Conservation (phyloP, 495 filamentous ascomycete genomes). For the Trichoderma virens region DNA sequence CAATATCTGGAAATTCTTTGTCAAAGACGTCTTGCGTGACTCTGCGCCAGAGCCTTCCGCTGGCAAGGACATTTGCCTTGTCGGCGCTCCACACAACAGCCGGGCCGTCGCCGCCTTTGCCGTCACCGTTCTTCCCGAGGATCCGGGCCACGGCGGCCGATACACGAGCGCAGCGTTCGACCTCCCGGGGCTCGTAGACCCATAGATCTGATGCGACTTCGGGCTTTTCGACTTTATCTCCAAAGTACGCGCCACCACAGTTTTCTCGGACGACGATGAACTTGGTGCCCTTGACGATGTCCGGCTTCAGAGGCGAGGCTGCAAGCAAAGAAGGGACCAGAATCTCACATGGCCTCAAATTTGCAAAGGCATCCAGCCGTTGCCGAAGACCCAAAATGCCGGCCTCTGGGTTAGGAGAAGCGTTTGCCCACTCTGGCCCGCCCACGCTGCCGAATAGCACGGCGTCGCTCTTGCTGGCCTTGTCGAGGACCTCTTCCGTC, state of each 20-base stretch:
- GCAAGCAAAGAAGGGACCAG: constrained; percentile 32
- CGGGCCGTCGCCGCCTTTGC: constrained; percentile 16
- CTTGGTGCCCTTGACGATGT: constrained; percentile 39
- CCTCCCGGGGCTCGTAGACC: constrained; percentile 38
- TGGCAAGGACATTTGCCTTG: constrained; percentile 47
- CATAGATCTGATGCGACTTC: constrained; percentile 44
- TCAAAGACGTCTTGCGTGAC: constrained; percentile 39
- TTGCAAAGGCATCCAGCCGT: constrained; percentile 44
- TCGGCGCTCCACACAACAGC: constrained; percentile 27
- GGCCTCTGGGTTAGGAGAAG: constrained; percentile 37
- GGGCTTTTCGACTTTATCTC: constrained; percentile 38
- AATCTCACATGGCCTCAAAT: constrained; percentile 41
- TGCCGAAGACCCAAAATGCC: constrained; percentile 39
- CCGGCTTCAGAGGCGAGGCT: constrained; percentile 38
- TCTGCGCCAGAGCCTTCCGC: constrained; percentile 41
- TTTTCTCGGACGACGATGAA: constrained; percentile 46
- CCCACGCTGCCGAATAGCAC: constrained; percentile 45
- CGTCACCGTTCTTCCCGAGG: constrained; percentile 23
- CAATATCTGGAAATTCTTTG: constrained; percentile 41
- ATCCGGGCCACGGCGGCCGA: constrained; percentile 39
- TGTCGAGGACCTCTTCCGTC: constrained; percentile 37
- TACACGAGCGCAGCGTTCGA: constrained; percentile 42
- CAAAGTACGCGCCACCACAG: constrained; percentile 47
- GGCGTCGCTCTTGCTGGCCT: constrained; percentile 33
- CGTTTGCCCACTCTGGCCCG: constrained; percentile 43